Evolutionary conservation across 2,329 filamentous ascomycete species (phyloP).

Genomic region (Davidsoniella australis): DNA sequence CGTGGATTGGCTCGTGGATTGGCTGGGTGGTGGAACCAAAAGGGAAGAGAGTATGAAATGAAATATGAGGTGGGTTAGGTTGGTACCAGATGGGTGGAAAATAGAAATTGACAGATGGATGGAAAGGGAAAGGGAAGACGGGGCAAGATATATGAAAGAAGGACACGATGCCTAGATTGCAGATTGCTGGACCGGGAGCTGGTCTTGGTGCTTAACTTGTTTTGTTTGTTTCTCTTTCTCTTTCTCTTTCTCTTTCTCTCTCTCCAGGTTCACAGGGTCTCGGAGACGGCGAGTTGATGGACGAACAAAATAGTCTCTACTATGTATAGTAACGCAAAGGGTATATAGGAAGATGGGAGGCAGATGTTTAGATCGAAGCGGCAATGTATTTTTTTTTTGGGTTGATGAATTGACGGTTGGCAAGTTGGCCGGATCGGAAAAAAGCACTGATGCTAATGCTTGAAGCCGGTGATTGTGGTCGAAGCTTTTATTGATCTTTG

Average conservation of each 20-base stretch:
- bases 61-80: slow-evolving; percentile 1
- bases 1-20: not conserved
- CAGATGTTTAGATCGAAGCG: too few species aligned
- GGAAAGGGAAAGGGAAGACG: not conserved
- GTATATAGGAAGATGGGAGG: too few species aligned
- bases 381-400: not conserved
- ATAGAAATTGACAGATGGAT: not conserved
- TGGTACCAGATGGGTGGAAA: not conserved
- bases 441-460: too few species aligned
- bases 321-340: not conserved
- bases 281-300: not conserved
- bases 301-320: not conserved
- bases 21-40: not conserved
- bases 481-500: too few species aligned
- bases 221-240: not conserved
- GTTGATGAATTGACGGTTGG: not conserved
- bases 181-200: too few species aligned
- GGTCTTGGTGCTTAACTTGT: not conserved
- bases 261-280: slow-evolving; percentile 7
- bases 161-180: slow-evolving; percentile 11
- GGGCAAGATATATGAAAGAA: slow-evolving; percentile 5
- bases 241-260: not conserved
- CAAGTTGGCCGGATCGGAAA: too few species aligned
- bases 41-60: slow-evolving; percentile 3
- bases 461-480: too few species aligned